A percentile compares a stretch with the other conserved stretches of the same genome.
Conservation (phyloP, 1,139 yeast genomes). For the Candida sp. region DNA sequence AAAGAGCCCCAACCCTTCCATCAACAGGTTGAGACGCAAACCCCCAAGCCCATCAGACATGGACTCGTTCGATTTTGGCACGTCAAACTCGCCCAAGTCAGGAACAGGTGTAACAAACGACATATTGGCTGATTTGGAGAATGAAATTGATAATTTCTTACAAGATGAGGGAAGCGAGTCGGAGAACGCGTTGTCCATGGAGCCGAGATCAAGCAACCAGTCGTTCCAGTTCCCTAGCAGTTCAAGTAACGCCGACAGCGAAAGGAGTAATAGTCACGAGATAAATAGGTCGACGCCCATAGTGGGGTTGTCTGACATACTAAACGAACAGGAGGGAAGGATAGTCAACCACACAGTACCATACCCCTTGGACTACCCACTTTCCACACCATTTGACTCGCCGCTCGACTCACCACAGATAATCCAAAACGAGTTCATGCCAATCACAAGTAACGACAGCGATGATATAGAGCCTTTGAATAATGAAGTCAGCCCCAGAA, state of each 20-base stretch:
- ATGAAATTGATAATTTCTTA: slow-evolving; percentile 16
- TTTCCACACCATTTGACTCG: slow-evolving; percentile 11
- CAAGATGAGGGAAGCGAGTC: slow-evolving; percentile 6
- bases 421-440: slow-evolving; percentile 11
- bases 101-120: slow-evolving; percentile 10
- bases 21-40: slow-evolving; percentile 19
- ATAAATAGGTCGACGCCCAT: slow-evolving; percentile 8
- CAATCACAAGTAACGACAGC: slow-evolving; percentile 3
- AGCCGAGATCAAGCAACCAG: background rate
- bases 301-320: slow-evolving; percentile 7
- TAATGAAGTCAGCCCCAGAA: background rate
- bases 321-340: background rate
- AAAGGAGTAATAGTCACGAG: slow-evolving; percentile 6
- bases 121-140: slow-evolving; percentile 14
- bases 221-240: slow-evolving; percentile 5
- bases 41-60: slow-evolving; percentile 23
- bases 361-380: slow-evolving; percentile 8
- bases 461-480: background rate
- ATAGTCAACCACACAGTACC: slow-evolving; percentile 5
- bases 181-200: background rate
- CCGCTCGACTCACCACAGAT: slow-evolving; percentile 11
- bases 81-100: slow-evolving; percentile 5
- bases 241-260: slow-evolving; percentile 6
- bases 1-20: slow-evolving; percentile 4
- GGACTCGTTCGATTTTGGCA: slow-evolving; percentile 13